Evolutionary conservation across 2,329 filamentous ascomycete genomes (phyloP), one percentile per base, ranked within the genome.

Genomic region (Penicillium olsonii): DNA sequence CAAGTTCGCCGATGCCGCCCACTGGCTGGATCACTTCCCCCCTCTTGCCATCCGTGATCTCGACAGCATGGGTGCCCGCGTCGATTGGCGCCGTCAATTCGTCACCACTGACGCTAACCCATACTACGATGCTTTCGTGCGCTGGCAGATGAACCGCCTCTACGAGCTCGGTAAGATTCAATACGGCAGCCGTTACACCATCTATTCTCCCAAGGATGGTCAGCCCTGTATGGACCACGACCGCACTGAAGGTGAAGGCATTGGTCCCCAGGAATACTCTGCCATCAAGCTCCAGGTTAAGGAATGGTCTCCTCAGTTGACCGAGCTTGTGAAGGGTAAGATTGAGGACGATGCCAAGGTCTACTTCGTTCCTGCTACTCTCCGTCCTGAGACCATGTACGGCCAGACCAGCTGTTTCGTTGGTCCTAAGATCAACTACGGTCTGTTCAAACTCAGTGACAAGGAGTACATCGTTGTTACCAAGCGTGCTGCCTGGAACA

Each of bases 331-430:
- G 50, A 81, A 87, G 68, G 86, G 83, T 57, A 94, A 92, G 75
- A 75, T 97, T 4, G 88, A 92, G 5, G 80, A 85, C 29, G 84
- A 82, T 56, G 87, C 89, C 38, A 87, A 87, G 54, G 87, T 96
- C 48, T 97, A 87, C 76, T 87, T 97, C 64, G 84, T 97, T 11
- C 88, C 94, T 11, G 94, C 94, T 14, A 97, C 94, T 47, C 81
- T 99, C 54, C 83, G 94, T 54, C 90, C 94, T 2, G 94, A 99
- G 78, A 99, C 94, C 29, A 97, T 99, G 92, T 99, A 97, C 68
- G 95, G 95, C 34, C 94, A 97, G 73, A 95, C 86, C 4, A 95
- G 90, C 75, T 96, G 92, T 70, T 99, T 97, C 62, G 90, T 99
- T 40, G 90, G 91, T 3, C 92, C 94, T 9, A 88, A 87, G 67